Evolutionary conservation across 176 grass and related monocot species (phyloP).

Genomic region (Carex littledalei): DNA sequence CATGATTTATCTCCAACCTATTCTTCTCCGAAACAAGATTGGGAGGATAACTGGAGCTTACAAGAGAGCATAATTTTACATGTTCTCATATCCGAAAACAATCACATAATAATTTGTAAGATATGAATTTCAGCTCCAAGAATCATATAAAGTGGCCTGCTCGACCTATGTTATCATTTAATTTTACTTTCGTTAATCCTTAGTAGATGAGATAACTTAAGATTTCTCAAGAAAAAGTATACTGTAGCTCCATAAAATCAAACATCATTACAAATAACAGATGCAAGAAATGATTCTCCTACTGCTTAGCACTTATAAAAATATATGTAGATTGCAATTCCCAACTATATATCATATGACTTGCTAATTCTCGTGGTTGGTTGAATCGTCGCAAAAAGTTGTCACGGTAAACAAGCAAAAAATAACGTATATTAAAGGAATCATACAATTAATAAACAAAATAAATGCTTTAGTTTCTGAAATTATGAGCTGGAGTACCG

Average conservation of each 20-base stretch:
- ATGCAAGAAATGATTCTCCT: neutral
- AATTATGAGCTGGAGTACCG: conserved; percentile 50
- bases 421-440: neutral
- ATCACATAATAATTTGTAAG: neutral
- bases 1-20: too few species aligned
- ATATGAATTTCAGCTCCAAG: neutral
- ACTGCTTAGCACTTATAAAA: neutral
- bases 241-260: neutral
- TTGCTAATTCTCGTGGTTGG: neutral
- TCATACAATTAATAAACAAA: neutral
- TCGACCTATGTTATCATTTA: neutral
- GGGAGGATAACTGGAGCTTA: too few species aligned
- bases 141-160: neutral
- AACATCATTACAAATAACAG: neutral
- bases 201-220: neutral
- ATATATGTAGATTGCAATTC: neutral
- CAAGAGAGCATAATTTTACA: too few species aligned
- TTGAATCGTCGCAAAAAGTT: neutral
- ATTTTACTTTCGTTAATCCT: neutral
- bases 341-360: neutral
- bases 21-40: too few species aligned
- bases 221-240: neutral
- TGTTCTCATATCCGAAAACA: too few species aligned
- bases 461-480: neutral
- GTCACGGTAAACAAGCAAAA: neutral